These are phyloP conservation scores for Trichosporon ovoides DNA, from an alignment of 1,284 basidiomycete species.

Conservation along the genomic window DNA sequence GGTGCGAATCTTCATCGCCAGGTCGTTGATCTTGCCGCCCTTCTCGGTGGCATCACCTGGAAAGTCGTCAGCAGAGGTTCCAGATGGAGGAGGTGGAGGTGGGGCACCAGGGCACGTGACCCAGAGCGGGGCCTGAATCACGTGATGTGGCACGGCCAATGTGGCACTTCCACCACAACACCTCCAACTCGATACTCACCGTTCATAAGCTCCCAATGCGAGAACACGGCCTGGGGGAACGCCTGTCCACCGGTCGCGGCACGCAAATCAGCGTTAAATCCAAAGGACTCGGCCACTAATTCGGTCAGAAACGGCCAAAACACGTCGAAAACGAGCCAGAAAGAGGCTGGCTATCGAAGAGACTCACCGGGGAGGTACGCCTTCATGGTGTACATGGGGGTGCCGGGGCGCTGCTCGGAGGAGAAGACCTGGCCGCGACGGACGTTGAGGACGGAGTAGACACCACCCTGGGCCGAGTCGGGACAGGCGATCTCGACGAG, in stretches of 20 bases:
- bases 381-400: constrained; percentile 98
- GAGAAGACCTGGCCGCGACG: constrained; percentile 98
- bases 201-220: constrained; percentile 67
- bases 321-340: constrained; percentile 53
- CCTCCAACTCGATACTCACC: background rate
- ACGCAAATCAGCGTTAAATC: constrained; percentile 96
- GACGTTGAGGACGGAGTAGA: constrained; percentile 92
- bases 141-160: background rate
- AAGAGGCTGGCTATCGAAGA: constrained; percentile 54
- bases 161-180: background rate
- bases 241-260: constrained; percentile 92
- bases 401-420: constrained; percentile 94
- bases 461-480: constrained; percentile 95
- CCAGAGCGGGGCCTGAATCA: background rate
- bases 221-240: constrained; percentile 94
- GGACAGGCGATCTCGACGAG: constrained; percentile 99
- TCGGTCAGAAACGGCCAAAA: constrained; percentile 39
- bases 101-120: background rate
- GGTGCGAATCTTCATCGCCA: constrained; percentile 74
- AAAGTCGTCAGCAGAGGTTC: constrained; percentile 1
- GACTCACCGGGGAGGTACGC: constrained; percentile 17
- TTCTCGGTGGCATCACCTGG: constrained; percentile 52
- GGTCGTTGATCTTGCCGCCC: constrained; percentile 79
- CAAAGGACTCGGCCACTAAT: constrained; percentile 87
- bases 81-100: background rate